These are phyloP conservation scores for Domatiomyces globalis DNA, from an alignment of 2,329 filamentous ascomycete genomes.

Conservation along the genomic window DNA sequence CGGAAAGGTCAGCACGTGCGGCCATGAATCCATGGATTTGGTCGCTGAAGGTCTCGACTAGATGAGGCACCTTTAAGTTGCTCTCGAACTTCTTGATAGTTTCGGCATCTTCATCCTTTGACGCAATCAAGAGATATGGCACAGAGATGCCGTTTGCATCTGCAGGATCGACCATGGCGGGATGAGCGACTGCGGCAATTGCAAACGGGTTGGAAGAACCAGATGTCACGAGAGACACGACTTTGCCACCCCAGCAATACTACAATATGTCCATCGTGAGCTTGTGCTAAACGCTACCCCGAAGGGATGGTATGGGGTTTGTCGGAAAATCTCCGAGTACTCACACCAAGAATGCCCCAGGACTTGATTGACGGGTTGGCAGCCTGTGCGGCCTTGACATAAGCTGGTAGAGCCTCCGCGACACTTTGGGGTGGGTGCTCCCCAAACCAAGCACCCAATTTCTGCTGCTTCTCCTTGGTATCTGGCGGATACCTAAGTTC, in stretches of 20 bases:
- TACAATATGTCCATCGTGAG: constrained; percentile 21
- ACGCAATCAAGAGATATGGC: constrained; percentile 43
- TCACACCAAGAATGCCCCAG: constrained; percentile 42
- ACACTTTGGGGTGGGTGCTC: constrained; percentile 41
- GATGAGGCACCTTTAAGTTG: constrained; percentile 24
- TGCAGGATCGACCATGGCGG: constrained; percentile 38
- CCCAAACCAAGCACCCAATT: constrained; percentile 44
- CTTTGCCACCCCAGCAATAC: constrained; percentile 47
- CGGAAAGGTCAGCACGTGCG: constrained; percentile 26
- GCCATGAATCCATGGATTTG: constrained; percentile 35
- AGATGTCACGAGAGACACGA: constrained; percentile 25
- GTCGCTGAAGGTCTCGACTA: constrained; percentile 29
- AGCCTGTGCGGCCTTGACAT: constrained; percentile 31
- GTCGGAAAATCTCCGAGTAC: not conserved
- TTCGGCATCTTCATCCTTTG: constrained; percentile 40
- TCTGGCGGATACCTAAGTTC: constrained; percentile 37
- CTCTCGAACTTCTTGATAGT: constrained; percentile 28
- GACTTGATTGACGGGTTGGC: constrained; percentile 32
- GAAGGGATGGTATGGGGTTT: too few species aligned
- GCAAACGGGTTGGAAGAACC: constrained; percentile 40
- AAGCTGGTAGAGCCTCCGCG: not conserved
- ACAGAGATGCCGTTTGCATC: constrained; percentile 43
- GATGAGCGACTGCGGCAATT: constrained; percentile 46
- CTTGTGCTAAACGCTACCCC: too few species aligned
- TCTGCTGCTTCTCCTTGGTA: constrained; percentile 44